Evolutionary conservation across 176 grass and related monocot genomes (phyloP).

Genomic region (Leersia perrieri): DNA sequence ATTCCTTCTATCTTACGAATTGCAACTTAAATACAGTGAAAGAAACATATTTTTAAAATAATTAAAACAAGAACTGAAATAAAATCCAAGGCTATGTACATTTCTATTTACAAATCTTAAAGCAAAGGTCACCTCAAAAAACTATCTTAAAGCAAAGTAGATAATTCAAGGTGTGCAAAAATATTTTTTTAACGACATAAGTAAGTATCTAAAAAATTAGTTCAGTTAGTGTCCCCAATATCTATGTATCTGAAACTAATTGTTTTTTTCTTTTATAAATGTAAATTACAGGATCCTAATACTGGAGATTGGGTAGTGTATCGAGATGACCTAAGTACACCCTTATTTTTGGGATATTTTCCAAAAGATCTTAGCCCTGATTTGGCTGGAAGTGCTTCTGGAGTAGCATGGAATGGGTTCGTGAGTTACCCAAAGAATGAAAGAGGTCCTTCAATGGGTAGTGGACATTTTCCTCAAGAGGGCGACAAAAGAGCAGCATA

Average conservation of each 20-base stretch:
- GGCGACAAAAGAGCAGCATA: slow-evolving; percentile 21
- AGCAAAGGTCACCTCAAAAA: too few relatives aligned
- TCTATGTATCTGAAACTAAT: not conserved
- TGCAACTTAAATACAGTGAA: too few relatives aligned
- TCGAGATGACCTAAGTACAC: not conserved
- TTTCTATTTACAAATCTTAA: too few relatives aligned
- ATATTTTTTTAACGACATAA: too few relatives aligned
- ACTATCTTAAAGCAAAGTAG: too few relatives aligned
- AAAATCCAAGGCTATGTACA: too few relatives aligned
- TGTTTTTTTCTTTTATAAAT: not conserved
- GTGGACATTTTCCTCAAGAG: slow-evolving; percentile 27
- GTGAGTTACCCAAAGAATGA: not conserved
- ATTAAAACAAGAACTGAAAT: too few relatives aligned
- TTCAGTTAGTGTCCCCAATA: not conserved
- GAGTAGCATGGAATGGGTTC: slow-evolving; percentile 9
- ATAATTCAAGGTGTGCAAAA: too few relatives aligned
- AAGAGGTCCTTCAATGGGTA: slow-evolving; percentile 43
- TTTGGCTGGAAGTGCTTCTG: not conserved
- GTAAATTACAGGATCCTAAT: slow-evolving; percentile 33
- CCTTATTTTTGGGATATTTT: slow-evolving; percentile 32
- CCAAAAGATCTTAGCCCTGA: slow-evolving; percentile 11
- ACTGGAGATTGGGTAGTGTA: slow-evolving; percentile 51
- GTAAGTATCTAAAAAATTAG: too few relatives aligned
- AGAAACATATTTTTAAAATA: too few relatives aligned
- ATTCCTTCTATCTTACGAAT: not conserved